Evolutionary conservation across 140 eudicot genomes (phyloP).

Genomic region (Ambrosia hybrid): DNA sequence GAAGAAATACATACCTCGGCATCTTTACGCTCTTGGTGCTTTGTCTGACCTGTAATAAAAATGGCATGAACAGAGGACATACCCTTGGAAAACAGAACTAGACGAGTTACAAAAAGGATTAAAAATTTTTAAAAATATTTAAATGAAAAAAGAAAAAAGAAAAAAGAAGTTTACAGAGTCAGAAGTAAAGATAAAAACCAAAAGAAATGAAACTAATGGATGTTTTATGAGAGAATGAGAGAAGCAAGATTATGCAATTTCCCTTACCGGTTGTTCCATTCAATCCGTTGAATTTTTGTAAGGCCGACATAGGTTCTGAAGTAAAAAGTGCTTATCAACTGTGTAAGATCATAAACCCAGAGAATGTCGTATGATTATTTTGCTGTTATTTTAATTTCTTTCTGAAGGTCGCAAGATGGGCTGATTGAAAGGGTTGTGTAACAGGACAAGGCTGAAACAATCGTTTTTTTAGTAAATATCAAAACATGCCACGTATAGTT

Average conservation of each 20-base stretch:
- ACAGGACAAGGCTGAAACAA: not conserved
- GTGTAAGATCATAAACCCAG: constrained; percentile 82
- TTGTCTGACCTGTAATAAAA: constrained; percentile 46
- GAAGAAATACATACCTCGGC: no score
- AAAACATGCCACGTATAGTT: no score
- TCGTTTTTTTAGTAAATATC: no score
- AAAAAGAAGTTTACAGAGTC: not conserved
- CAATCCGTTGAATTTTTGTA: constrained; percentile 77
- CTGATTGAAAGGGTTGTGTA: not conserved
- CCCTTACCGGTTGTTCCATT: constrained; percentile 93
- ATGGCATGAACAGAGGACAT: constrained; percentile 88
- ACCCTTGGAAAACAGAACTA: constrained; percentile 54
- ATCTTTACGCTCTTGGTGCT: no score
- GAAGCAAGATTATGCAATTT: constrained; percentile 9
- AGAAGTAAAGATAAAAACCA: constrained; percentile 6
- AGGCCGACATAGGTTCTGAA: constrained; percentile 76
- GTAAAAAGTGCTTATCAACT: constrained; percentile 74
- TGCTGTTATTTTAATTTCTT: not conserved
- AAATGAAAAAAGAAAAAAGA: not conserved
- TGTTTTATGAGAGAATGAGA: not conserved
- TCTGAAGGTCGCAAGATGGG: no score
- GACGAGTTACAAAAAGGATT: constrained; percentile 6
- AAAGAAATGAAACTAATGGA: constrained; percentile 3
- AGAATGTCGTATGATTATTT: not conserved
- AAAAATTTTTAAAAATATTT: not conserved